Evolutionary conservation across 2,329 filamentous ascomycete genomes (phyloP).

Genomic region (Aspergillus unguis): DNA sequence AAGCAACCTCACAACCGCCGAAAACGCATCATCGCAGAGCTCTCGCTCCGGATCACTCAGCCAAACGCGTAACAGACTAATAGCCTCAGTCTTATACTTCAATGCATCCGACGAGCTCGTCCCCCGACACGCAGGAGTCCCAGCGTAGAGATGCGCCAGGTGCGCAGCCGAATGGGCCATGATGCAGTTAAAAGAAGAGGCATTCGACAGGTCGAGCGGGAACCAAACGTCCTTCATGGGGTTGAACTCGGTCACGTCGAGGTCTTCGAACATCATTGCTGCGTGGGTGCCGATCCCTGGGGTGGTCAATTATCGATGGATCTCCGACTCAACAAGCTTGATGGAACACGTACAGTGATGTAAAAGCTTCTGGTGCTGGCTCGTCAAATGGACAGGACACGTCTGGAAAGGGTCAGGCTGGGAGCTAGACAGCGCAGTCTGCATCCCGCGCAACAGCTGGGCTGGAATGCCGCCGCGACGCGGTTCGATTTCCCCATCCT

Average conservation of each 20-base stretch:
- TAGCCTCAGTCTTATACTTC: conserved; percentile 36
- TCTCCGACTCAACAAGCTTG: neutral
- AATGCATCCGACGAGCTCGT: conserved; percentile 21
- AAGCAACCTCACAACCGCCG: conserved; percentile 31
- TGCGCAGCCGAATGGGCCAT: conserved; percentile 44
- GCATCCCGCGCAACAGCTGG: conserved; percentile 27
- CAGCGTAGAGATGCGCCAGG: conserved; percentile 33
- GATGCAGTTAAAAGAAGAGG: conserved; percentile 41
- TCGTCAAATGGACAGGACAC: conserved; percentile 33
- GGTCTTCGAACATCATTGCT: conserved; percentile 32
- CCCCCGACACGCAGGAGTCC: conserved; percentile 23
- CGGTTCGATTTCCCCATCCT: neutral
- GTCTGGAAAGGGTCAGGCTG: conserved; percentile 37
- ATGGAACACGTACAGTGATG: conserved; percentile 33
- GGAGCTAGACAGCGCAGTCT: conserved; percentile 26
- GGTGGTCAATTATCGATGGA: neutral
- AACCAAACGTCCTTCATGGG: conserved; percentile 43
- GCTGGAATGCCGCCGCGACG: conserved; percentile 9
- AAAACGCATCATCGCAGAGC: conserved; percentile 35
- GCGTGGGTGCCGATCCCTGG: conserved; percentile 32
- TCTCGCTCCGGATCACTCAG: conserved; percentile 29
- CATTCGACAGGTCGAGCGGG: conserved; percentile 41
- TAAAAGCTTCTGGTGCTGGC: conserved; percentile 35
- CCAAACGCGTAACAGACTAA: conserved; percentile 35
- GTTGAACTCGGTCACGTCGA: conserved; percentile 30